Conservation (phyloP, 2,329 filamentous ascomycete species). For the Xylaria digitata region DNA sequence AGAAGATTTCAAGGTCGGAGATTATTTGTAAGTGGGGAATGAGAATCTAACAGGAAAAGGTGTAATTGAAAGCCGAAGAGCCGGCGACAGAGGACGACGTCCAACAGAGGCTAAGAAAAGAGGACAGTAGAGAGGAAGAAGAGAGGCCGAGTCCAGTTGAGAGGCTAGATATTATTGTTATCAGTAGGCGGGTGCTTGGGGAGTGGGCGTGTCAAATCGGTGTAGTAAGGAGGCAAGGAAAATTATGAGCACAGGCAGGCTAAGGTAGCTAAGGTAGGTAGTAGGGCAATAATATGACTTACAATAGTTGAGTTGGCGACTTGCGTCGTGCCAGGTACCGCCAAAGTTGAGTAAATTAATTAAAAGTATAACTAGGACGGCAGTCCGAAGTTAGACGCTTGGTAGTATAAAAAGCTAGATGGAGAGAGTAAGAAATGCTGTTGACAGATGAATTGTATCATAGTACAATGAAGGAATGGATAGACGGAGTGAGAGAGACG, state of each 20-base stretch:
- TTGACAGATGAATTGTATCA: background rate
- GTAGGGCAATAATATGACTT: conserved; percentile 9
- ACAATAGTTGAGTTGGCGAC: conserved; percentile 8
- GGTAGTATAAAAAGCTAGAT: background rate
- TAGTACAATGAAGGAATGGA: background rate
- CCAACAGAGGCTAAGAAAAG: conserved; percentile 24
- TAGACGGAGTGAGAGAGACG: background rate
- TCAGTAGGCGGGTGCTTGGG: conserved; percentile 21
- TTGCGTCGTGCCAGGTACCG: background rate
- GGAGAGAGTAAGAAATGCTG: conserved; percentile 4
- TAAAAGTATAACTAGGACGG: background rate
- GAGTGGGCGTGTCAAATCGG: conserved; percentile 21
- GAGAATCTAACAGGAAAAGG: conserved; percentile 20
- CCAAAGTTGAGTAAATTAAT: conserved; percentile 11
- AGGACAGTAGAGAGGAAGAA: conserved; percentile 13
- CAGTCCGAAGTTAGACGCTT: conserved; percentile 1
- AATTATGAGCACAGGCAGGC: conserved; percentile 25
- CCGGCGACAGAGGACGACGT: conserved; percentile 23
- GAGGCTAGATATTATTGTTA: conserved; percentile 17
- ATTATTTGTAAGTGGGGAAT: conserved; percentile 52
- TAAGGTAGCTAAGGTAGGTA: conserved; percentile 1
- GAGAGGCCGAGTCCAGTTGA: conserved; percentile 7
- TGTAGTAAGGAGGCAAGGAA: conserved; percentile 34
- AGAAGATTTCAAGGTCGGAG: conserved; percentile 47
- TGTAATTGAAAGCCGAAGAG: conserved; percentile 32